Evolutionary conservation across 352 stramenopile species (phyloP).

Genomic region (Globisporangium cystogenes): DNA sequence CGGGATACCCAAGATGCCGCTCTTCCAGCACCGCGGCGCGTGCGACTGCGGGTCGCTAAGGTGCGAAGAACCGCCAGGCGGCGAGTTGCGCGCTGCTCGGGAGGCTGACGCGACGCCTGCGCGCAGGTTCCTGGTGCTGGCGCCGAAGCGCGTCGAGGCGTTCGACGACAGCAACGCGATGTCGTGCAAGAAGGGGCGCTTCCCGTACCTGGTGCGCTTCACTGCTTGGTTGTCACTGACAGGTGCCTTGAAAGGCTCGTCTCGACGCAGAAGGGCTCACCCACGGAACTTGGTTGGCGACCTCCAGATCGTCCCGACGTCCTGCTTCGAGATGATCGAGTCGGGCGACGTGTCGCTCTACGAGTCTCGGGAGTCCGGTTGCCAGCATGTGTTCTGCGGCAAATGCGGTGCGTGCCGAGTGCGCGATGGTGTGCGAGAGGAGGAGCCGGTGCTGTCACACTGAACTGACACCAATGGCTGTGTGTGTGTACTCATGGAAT

Average conservation of each 20-base stretch:
- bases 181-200: conserved; percentile 78
- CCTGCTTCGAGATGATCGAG: conserved; percentile 77
- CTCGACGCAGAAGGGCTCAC: neutral
- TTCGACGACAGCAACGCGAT: conserved; percentile 82
- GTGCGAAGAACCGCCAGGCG: neutral
- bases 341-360: conserved; percentile 61
- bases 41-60: conserved; percentile 67
- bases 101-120: conserved; percentile 3
- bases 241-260: too few species aligned
- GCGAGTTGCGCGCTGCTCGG: too few species aligned
- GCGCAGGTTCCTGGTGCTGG: conserved; percentile 65
- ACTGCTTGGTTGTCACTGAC: neutral
- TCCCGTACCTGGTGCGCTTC: conserved; percentile 55
- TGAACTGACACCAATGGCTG: neutral
- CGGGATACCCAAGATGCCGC: conserved; percentile 49
- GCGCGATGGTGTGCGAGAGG: too few species aligned
- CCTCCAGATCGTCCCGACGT: conserved; percentile 57
- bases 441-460: too few species aligned
- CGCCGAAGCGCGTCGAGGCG: conserved; percentile 66
- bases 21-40: conserved; percentile 70
- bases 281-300: neutral
- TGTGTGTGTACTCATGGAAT: too few species aligned
- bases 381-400: conserved; percentile 75
- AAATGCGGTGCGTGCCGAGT: conserved; percentile 49
- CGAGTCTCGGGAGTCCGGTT: conserved; percentile 57